phyloP scores from a whole-genome alignment of 208 protist species.

The Leishmania aethiopica region DNA sequence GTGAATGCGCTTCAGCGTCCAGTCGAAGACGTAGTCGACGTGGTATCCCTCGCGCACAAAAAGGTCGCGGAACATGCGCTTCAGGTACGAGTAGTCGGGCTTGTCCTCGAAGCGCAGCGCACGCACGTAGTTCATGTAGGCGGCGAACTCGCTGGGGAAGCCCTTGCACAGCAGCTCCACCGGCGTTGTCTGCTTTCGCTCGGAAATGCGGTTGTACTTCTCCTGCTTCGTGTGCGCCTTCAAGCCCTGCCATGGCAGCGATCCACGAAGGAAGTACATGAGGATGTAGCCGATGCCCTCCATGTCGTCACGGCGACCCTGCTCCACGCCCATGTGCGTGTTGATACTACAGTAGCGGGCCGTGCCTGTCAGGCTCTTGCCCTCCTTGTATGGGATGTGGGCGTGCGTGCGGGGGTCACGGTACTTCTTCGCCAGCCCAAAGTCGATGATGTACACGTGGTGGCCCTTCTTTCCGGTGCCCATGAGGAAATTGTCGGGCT shows the following conservation, averaged over 20 bases:
- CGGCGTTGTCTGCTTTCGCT: conserved; percentile 97
- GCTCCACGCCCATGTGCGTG: conserved; percentile 99
- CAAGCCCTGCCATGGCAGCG: conserved; percentile 98
- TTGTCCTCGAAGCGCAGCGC: conserved; percentile 98
- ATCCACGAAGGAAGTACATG: conserved; percentile 99
- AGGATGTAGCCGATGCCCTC: conserved; percentile 99
- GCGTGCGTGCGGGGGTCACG: conserved; percentile 96
- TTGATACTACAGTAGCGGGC: conserved; percentile 99
- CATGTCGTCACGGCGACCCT: conserved; percentile 97
- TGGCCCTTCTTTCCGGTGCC: conserved; percentile 88
- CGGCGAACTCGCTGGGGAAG: conserved; percentile 95
- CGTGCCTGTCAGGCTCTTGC: conserved; percentile 99
- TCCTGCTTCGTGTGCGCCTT: conserved; percentile 97
- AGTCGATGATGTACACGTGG: conserved; percentile 98
- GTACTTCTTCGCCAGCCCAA: conserved; percentile 99
- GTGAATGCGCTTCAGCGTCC: conserved; percentile 93
- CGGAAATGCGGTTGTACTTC: conserved; percentile 99
- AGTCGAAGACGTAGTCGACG: conserved; percentile 99
- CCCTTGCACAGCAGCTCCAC: conserved; percentile 96
- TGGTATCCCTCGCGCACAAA: conserved; percentile 97
- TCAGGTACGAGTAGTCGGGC: conserved; percentile 99
- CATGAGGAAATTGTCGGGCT: conserved; percentile 96
- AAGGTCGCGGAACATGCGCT: conserved; percentile 98
- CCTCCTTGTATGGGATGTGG: conserved; percentile 99
- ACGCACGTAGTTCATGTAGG: conserved; percentile 98